phyloP scores from a whole-genome alignment of 2,329 filamentous ascomycete genomes.

The Pyrenochaeta sp. region DNA sequence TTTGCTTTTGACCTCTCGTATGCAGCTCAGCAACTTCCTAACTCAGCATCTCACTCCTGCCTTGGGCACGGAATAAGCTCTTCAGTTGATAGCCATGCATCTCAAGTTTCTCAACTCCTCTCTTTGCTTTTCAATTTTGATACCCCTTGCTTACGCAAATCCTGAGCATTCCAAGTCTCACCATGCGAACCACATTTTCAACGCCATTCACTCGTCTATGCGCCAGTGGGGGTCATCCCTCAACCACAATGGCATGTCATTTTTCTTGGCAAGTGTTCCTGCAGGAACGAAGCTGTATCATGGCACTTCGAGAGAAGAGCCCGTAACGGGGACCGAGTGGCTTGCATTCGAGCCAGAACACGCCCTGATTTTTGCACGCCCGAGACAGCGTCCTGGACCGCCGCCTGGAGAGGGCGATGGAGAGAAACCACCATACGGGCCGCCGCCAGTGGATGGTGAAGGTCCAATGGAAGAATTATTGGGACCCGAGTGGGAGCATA shows the following conservation, averaged over 20 bases:
- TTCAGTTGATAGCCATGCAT: constrained; percentile 18
- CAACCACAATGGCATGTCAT: constrained; percentile 77
- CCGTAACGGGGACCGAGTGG: constrained; percentile 69
- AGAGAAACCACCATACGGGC: no score
- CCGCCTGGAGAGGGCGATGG: constrained; percentile 9
- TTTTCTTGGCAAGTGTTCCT: constrained; percentile 72
- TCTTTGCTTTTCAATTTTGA: constrained; percentile 3
- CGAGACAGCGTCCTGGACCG: constrained; percentile 9
- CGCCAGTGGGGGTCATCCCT: constrained; percentile 77
- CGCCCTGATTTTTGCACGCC: constrained; percentile 68
- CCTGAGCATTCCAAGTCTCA: constrained; percentile 4
- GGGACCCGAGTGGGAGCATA: background rate
- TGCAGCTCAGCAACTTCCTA: background rate
- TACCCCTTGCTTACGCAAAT: constrained; percentile 4
- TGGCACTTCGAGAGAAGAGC: constrained; percentile 58
- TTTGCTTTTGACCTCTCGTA: background rate
- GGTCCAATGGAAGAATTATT: background rate
- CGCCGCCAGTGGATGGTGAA: background rate
- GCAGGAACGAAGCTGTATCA: constrained; percentile 73
- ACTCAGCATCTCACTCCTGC: background rate
- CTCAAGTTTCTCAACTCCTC: constrained; percentile 1
- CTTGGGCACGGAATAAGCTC: background rate
- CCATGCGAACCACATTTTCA: constrained; percentile 74
- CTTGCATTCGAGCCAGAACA: constrained; percentile 81
- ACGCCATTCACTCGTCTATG: constrained; percentile 74